Base-by-base conservation (phyloP, 192 early-diverging fungal genomes). In the Kickxella alabastrina region DNA sequence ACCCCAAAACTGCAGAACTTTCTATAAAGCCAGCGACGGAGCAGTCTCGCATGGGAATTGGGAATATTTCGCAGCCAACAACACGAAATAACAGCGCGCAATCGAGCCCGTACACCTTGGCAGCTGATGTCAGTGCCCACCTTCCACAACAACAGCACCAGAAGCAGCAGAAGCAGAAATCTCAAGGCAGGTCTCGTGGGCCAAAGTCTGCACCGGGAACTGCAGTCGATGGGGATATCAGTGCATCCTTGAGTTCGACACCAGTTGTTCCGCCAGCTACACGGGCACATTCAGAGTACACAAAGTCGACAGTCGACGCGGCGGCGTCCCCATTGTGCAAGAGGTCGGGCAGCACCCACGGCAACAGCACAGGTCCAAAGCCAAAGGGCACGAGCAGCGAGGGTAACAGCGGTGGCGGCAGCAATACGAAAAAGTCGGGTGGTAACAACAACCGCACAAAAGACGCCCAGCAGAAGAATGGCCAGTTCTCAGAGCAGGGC, bases 81-180 rank as follows among this genome's bases (percentile, higher is more conserved):
- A 62, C 65, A 1, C 57, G 52, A 12, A 52, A 58, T 27, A 68
- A 34, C 51, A 73, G 71, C 47, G 49, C 57, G 3, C 59, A 60
- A 19, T 52, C 52, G 37, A 75, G 60, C 44, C 52, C 71, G n/a
- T 51, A 37, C 14, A 53, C 51, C 32, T 4, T 23, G 4, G 18
- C 43, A 7, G 34, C 42, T 5, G 10, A 35, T 10, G 23, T 43
- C n/a, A 23, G 36, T 23, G 24, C 49, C 6, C 57, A 32, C 24
- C n/a, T 45, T 35, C 49, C 19, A 23, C n/a, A 49, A 13, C 45
- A 23, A 43, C 43, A 29, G 29, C 15, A 36, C 39, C 63, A 59
- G 56, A 38, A 43, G 28, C 52, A 37, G 10, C 49, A 39, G 44
- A 54, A 70, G 42, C 23, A 36, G 24, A 37, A 56, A 42, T 24